A percentile compares a stretch with the other conserved stretches of the same genome.
Conservation (phyloP, 148 eudicot species). For the Chenopodium suecicum region DNA sequence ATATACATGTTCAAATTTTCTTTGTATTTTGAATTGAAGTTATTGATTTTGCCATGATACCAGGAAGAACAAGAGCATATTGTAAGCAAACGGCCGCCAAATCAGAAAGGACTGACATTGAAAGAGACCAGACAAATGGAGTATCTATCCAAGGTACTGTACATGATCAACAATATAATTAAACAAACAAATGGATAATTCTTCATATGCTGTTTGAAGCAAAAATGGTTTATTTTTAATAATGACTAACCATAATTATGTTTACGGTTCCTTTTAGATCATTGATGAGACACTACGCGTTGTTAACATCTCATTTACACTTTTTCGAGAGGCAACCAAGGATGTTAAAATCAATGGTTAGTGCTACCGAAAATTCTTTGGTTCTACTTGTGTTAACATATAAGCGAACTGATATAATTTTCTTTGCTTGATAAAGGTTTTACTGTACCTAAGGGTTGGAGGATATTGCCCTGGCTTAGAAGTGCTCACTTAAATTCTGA, state of each 20-base stretch:
- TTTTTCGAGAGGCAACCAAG: conserved; percentile 44
- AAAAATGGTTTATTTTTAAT: neutral
- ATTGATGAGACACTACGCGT: conserved; percentile 52
- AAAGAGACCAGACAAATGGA: conserved; percentile 47
- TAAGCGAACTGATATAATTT: neutral
- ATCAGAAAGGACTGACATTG: conserved; percentile 37
- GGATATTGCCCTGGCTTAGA: conserved; percentile 48
- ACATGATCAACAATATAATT: neutral
- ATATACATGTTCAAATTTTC: too few species aligned
- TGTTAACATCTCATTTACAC: conserved; percentile 40
- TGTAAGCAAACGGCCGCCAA: conserved; percentile 32
- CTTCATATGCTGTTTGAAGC: neutral
- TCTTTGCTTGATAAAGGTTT: conserved; percentile 27
- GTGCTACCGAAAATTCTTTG: neutral
- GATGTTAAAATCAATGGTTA: conserved; percentile 50
- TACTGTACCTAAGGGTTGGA: conserved; percentile 52
- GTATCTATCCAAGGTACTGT: conserved; percentile 39
- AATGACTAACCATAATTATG: neutral
- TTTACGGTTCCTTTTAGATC: conserved; percentile 23
- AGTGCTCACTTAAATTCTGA: conserved; percentile 39
- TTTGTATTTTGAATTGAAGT: neutral
- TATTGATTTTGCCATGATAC: neutral
- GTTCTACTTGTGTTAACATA: neutral
- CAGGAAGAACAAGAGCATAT: conserved; percentile 55
- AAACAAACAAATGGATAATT: neutral